Percentiles rank a stretch among this genome's conserved stretches.
Evolutionary conservation across 164 flowering plant species (phyloP).

Genomic region (Aristolochia californica): DNA sequence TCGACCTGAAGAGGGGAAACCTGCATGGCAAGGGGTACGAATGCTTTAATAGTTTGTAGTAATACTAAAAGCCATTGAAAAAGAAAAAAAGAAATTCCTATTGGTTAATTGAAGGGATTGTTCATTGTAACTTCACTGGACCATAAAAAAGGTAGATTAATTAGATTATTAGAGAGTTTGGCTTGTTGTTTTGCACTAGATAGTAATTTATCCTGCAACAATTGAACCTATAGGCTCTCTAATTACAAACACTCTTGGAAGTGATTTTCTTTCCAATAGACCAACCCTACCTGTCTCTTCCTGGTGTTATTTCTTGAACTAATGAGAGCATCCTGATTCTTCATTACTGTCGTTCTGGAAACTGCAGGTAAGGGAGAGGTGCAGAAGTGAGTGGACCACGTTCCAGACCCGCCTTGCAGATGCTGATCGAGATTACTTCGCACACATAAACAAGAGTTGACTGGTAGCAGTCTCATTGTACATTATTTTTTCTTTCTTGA

Average conservation of each 20-base stretch:
- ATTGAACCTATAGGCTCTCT: too few relatives aligned
- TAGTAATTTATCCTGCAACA: too few relatives aligned
- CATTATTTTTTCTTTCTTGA: neutral
- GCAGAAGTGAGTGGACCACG: conserved; percentile 70
- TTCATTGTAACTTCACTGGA: neutral
- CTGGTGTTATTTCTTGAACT: neutral
- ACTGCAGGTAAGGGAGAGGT: conserved; percentile 73
- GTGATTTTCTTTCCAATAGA: neutral
- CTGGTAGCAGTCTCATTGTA: neutral
- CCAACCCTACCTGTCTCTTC: neutral
- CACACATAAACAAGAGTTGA: conserved; percentile 23
- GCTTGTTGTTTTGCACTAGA: too few relatives aligned
- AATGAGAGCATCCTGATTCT: neutral
- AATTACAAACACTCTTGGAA: too few relatives aligned
- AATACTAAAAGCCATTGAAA: neutral
- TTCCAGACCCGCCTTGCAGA: conserved; percentile 58
- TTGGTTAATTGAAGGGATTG: neutral
- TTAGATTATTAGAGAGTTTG: too few relatives aligned
- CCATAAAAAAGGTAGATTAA: too few relatives aligned
- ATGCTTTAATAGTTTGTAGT: neutral
- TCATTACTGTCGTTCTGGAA: neutral
- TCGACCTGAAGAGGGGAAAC: conserved; percentile 51
- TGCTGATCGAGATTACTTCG: conserved; percentile 58
- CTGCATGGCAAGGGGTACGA: conserved; percentile 94
- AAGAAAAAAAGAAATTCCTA: too few relatives aligned